Conservation (phyloP, 1,284 basidiomycete genomes). For the Entoloma clypeatum region DNA sequence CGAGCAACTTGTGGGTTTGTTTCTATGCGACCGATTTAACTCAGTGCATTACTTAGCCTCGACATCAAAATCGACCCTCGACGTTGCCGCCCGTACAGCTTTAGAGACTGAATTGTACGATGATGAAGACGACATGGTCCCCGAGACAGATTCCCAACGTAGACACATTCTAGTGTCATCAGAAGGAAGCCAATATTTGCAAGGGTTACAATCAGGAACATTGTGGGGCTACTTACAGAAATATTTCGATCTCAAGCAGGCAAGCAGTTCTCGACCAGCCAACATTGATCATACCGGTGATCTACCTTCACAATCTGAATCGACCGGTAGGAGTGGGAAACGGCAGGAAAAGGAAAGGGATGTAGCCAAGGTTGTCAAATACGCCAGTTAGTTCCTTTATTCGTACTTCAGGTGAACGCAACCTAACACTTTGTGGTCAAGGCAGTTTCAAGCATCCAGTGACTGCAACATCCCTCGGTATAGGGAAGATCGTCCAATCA, state of each 20-base stretch:
- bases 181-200: constrained; percentile 34
- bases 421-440: too few relatives aligned
- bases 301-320: constrained; percentile 28
- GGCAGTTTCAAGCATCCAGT: constrained; percentile 7
- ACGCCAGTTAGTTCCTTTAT: constrained; percentile 1
- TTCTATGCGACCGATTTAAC: not conserved
- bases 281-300: constrained; percentile 25
- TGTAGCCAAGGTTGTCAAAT: constrained; percentile 9
- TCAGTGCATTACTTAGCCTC: constrained; percentile 2
- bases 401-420: too few relatives aligned
- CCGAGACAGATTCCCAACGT: constrained; percentile 58
- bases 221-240: constrained; percentile 43
- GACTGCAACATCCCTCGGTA: constrained; percentile 16
- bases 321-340: constrained; percentile 25
- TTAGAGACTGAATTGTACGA: constrained; percentile 28
- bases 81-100: constrained; percentile 16
- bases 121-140: constrained; percentile 35
- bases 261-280: constrained; percentile 3
- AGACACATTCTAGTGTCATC: constrained; percentile 44
- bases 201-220: constrained; percentile 29
- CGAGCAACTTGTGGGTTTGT: constrained; percentile 24
- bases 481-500: constrained; percentile 40
- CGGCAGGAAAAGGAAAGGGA: constrained; percentile 9
- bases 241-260: constrained; percentile 41
- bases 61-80: constrained; percentile 14